Conservation (phyloP, 2,329 filamentous ascomycete genomes). For the Alternaria incomplexa region DNA sequence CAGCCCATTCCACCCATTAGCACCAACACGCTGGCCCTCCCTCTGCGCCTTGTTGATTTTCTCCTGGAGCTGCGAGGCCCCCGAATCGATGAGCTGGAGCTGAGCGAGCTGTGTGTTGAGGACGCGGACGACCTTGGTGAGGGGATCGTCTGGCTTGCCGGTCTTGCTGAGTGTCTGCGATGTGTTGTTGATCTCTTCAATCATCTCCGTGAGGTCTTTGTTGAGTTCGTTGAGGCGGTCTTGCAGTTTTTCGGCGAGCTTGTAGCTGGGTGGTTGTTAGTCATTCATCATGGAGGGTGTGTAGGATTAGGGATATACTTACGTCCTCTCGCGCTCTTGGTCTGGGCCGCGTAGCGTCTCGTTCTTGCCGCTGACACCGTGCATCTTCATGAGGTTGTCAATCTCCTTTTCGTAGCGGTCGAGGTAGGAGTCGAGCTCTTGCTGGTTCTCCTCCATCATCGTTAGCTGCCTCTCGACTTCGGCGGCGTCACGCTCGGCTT, state of each 20-base stretch:
- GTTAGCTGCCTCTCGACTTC: conserved; percentile 93
- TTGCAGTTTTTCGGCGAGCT: conserved; percentile 90
- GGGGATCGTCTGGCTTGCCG: conserved; percentile 67
- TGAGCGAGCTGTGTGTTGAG: conserved; percentile 92
- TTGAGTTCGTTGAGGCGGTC: conserved; percentile 93
- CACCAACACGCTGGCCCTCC: conserved; percentile 66
- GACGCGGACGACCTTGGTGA: conserved; percentile 93
- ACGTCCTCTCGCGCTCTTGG: conserved; percentile 93
- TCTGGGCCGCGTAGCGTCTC: conserved; percentile 86
- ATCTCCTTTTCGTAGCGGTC: conserved; percentile 92
- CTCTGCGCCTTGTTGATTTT: conserved; percentile 86
- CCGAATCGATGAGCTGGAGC: conserved; percentile 90
- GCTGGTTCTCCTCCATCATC: conserved; percentile 89
- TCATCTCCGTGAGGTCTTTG: conserved; percentile 91
- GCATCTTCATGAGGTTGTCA: conserved; percentile 88
- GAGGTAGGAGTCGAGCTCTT: conserved; percentile 85
- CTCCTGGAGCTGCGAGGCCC: conserved; percentile 77
- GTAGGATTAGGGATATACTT: no score
- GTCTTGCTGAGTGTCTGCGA: conserved; percentile 89
- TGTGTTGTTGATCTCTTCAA: conserved; percentile 95
- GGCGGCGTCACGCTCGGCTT: conserved; percentile 88
- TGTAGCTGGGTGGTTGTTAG: conserved; percentile 62
- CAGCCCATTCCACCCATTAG: conserved; percentile 55
- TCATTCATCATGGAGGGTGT: no score
- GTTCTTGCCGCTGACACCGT: conserved; percentile 66